phyloP scores from a whole-genome alignment of 495 filamentous ascomycete genomes.

The Neurospora sp. region DNA sequence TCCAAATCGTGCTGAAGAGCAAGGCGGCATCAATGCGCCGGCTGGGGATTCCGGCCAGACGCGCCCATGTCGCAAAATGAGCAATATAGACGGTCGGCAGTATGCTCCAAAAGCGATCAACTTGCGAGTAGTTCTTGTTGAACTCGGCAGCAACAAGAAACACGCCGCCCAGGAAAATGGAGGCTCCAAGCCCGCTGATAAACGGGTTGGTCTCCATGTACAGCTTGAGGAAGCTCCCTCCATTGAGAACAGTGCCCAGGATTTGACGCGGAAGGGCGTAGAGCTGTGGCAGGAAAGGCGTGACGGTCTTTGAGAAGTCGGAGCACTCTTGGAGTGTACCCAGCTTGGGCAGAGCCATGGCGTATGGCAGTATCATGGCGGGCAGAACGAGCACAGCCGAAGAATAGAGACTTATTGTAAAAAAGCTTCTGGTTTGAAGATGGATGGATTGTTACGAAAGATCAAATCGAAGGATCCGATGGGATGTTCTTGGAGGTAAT shows the following conservation, averaged over 20 bases:
- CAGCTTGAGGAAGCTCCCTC: constrained; percentile 46
- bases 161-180: constrained; percentile 53
- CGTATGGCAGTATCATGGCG: neutral
- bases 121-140: constrained; percentile 88
- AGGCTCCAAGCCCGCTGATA: constrained; percentile 62
- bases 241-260: constrained; percentile 46
- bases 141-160: constrained; percentile 69
- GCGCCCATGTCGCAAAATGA: constrained; percentile 78
- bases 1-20: constrained; percentile 66
- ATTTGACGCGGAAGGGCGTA: constrained; percentile 52
- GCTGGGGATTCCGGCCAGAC: constrained; percentile 60
- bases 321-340: constrained; percentile 59
- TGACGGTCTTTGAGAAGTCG: constrained; percentile 60
- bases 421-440: neutral
- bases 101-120: constrained; percentile 86
- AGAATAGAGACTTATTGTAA: neutral
- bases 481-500: neutral
- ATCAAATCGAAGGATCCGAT: neutral
- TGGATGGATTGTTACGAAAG: neutral
- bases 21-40: constrained; percentile 63
- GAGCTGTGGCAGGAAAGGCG: constrained; percentile 70
- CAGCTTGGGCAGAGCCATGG: constrained; percentile 60
- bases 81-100: constrained; percentile 78
- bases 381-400: neutral
- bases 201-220: constrained; percentile 87